Conservation (phyloP, 352 stramenopile species). For the Pilasporangium apinafurcum region DNA sequence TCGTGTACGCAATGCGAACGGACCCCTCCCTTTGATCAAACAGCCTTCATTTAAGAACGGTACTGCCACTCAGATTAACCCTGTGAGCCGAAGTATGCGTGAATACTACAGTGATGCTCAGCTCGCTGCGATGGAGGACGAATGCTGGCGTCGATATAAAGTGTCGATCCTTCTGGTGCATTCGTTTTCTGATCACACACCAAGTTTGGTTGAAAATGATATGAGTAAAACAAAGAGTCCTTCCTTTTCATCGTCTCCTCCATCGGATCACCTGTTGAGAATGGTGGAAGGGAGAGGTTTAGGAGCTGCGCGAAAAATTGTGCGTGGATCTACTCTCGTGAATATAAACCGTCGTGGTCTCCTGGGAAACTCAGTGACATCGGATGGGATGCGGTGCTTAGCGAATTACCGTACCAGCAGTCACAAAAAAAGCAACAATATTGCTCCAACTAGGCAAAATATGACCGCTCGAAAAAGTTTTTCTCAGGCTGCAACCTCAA, state of each 20-base stretch:
- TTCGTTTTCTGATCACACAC: slow-evolving; percentile 11
- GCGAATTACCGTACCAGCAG: slow-evolving; percentile 44
- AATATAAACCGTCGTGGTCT: slow-evolving; percentile 8
- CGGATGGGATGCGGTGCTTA: slow-evolving; percentile 51
- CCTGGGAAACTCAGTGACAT: slow-evolving; percentile 30
- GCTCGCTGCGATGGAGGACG: slow-evolving; percentile 53
- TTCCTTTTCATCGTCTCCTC: background rate
- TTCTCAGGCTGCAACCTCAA: slow-evolving; percentile 4
- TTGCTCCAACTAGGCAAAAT: slow-evolving; percentile 7
- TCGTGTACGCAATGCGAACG: no score
- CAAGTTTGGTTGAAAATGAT: no score
- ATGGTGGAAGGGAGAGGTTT: slow-evolving; percentile 9
- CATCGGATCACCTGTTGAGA: background rate
- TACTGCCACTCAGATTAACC: slow-evolving; percentile 44
- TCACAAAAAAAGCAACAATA: slow-evolving; percentile 5
- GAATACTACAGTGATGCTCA: slow-evolving; percentile 41
- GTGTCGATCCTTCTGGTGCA: slow-evolving; percentile 55
- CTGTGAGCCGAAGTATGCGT: slow-evolving; percentile 36
- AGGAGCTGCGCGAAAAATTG: slow-evolving; percentile 23
- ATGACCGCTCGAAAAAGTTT: slow-evolving; percentile 6
- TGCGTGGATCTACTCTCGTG: slow-evolving; percentile 28
- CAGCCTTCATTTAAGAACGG: slow-evolving; percentile 38
- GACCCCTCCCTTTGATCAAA: slow-evolving; percentile 26
- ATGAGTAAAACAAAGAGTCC: no score
- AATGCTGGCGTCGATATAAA: slow-evolving; percentile 70